These are phyloP conservation scores for Pisolithus marmoratus DNA, from an alignment of 768 basidiomycete genomes.

Conservation along the genomic window DNA sequence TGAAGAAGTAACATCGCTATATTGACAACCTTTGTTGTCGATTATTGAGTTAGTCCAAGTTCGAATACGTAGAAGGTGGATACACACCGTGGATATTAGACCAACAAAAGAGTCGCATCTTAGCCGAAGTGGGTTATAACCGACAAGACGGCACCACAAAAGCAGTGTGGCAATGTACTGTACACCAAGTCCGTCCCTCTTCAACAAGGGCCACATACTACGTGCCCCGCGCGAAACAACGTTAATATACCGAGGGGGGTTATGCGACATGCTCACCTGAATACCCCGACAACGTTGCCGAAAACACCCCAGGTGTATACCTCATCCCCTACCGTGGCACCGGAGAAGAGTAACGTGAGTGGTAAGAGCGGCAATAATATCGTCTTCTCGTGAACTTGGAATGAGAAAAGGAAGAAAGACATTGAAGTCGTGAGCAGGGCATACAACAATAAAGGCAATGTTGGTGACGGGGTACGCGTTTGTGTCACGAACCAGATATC, in stretches of 20 bases:
- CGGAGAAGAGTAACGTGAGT: conserved; percentile 68
- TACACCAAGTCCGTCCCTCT: conserved; percentile 67
- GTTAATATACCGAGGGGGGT: neutral
- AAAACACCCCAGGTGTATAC: conserved; percentile 27
- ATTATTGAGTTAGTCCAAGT: conserved; percentile 1
- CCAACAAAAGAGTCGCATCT: conserved; percentile 44
- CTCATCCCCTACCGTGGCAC: conserved; percentile 24
- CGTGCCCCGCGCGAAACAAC: neutral
- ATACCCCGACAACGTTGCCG: conserved; percentile 78
- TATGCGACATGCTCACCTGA: conserved; percentile 54
- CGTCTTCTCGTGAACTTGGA: conserved; percentile 95
- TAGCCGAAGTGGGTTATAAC: conserved; percentile 60
- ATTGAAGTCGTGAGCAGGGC: conserved; percentile 76
- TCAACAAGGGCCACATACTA: conserved; percentile 91
- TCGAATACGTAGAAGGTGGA: neutral
- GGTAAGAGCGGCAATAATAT: conserved; percentile 85
- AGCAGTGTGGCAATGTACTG: conserved; percentile 66
- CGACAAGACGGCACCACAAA: conserved; percentile 81
- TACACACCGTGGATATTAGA: conserved; percentile 44
- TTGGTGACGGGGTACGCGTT: conserved; percentile 35
- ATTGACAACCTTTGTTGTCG: conserved; percentile 45
- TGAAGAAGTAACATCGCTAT: conserved; percentile 51
- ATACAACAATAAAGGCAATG: conserved; percentile 70
- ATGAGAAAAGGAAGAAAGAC: conserved; percentile 95
- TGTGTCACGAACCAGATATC: neutral